Evolutionary conservation across 306 rosid genomes (phyloP).

Genomic region (Geum urbanum): DNA sequence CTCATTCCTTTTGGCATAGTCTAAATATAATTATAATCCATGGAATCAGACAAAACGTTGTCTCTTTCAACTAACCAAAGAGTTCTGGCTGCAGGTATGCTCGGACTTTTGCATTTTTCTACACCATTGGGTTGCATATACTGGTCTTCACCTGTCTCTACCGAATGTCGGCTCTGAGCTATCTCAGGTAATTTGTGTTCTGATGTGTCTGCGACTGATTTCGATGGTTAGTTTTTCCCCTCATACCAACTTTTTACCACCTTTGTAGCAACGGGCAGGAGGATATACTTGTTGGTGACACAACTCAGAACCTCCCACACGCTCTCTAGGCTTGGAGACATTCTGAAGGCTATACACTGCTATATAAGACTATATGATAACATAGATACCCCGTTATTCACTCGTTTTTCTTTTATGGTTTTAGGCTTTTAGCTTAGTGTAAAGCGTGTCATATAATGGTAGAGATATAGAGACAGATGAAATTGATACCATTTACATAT

Average conservation of each 20-base stretch:
- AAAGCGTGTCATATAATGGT: neutral
- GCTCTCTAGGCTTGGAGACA: slow-evolving; percentile 25
- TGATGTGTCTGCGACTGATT: neutral
- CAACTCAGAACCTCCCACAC: slow-evolving; percentile 52
- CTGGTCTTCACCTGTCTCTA: slow-evolving; percentile 93
- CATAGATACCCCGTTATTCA: slow-evolving; percentile 4
- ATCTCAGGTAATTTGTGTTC: slow-evolving; percentile 56
- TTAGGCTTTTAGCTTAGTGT: neutral
- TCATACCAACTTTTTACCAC: neutral
- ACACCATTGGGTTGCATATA: slow-evolving; percentile 85
- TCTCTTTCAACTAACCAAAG: neutral
- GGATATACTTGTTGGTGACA: slow-evolving; percentile 48
- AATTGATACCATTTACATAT: neutral
- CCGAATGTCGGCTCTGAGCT: slow-evolving; percentile 91
- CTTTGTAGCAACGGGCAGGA: slow-evolving; percentile 69
- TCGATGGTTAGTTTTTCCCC: slow-evolving; percentile 2
- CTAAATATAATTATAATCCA: neutral
- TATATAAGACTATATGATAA: neutral
- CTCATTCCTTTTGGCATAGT: neutral
- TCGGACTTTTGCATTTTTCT: slow-evolving; percentile 90
- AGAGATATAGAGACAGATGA: neutral
- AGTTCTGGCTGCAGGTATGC: slow-evolving; percentile 62
- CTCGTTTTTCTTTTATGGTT: neutral
- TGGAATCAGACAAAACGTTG: neutral
- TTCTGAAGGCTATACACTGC: neutral